Conservation (phyloP, 805 yeast species). For the Metschnikowia vanudenii region DNA sequence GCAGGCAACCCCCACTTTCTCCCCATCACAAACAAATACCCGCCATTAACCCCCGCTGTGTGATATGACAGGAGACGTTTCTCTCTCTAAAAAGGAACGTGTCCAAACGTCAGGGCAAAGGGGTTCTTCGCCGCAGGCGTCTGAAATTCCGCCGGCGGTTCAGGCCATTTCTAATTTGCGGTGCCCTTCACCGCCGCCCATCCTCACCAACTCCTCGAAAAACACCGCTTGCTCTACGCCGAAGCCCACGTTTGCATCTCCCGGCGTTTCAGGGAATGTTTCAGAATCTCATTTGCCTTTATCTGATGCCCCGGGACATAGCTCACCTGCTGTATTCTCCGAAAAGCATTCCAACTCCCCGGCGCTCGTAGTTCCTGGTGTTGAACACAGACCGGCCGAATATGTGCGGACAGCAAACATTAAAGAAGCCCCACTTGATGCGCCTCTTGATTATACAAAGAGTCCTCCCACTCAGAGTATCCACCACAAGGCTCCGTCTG, state of each 20-base stretch:
- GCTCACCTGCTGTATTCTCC: conserved; percentile 3
- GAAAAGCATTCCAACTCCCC: conserved; percentile 5
- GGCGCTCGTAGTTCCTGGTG: conserved; percentile 4
- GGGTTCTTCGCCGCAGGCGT: conserved; percentile 1
- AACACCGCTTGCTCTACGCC: conserved; percentile 5
- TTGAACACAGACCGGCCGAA: conserved; percentile 1
- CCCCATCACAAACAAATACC: not conserved
- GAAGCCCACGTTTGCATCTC: conserved; percentile 2
- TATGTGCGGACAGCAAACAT: conserved; percentile 8
- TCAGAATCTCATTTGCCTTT: not conserved
- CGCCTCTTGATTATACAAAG: conserved; percentile 18
- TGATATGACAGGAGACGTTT: conserved; percentile 10
- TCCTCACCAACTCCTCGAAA: conserved; percentile 34
- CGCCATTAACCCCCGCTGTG: not conserved
- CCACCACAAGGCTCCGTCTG: conserved; percentile 58
- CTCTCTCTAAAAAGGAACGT: conserved; percentile 7
- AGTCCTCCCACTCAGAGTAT: conserved; percentile 31
- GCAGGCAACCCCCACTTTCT: not conserved
- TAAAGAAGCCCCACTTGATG: conserved; percentile 7
- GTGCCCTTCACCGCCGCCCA: conserved; percentile 76
- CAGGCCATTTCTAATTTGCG: conserved; percentile 57
- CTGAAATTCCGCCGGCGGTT: conserved; percentile 46
- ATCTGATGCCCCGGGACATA: not conserved
- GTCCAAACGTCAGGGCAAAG: conserved; percentile 1
- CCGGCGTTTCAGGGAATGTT: not conserved